Conservation (phyloP, 1,284 basidiomycete genomes). For the Trichosporon sp. region DNA sequence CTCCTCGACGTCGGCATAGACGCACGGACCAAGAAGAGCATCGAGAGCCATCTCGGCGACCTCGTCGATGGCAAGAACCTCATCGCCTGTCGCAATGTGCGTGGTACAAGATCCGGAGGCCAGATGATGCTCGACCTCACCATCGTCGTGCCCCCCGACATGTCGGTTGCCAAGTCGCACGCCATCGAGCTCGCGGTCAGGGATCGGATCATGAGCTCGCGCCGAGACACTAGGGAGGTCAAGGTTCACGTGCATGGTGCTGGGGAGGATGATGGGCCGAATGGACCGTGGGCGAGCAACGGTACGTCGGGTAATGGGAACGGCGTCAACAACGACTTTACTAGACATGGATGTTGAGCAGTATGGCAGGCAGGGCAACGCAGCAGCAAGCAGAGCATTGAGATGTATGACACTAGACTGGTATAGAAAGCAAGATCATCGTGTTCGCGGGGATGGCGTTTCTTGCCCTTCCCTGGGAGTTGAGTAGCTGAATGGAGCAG, state of each 20-base stretch:
- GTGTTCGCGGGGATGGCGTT: too few relatives aligned
- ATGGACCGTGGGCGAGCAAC: background rate
- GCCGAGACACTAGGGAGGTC: conserved; percentile 73
- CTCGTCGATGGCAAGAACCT: conserved; percentile 52
- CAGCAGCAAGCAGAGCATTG: background rate
- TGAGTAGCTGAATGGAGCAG: too few relatives aligned
- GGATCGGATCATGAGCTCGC: conserved; percentile 56
- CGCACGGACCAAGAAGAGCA: conserved; percentile 53
- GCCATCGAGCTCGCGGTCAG: conserved; percentile 61
- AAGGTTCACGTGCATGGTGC: conserved; percentile 59
- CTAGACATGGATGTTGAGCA: conserved; percentile 10
- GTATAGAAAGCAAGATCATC: too few relatives aligned
- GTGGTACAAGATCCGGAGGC: conserved; percentile 67
- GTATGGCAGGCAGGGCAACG: background rate
- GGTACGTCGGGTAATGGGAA: background rate
- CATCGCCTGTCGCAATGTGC: conserved; percentile 60
- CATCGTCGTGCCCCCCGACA: conserved; percentile 60
- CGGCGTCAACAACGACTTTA: conserved; percentile 18
- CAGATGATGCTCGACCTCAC: conserved; percentile 49
- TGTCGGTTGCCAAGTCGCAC: conserved; percentile 58
- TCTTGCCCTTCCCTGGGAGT: too few relatives aligned
- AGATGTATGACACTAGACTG: background rate
- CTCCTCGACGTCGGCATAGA: conserved; percentile 80
- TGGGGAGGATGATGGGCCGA: conserved; percentile 13
- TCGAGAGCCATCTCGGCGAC: conserved; percentile 56